Conservation (phyloP, 176 grass and related monocot species). For the Echinochloa phyllopogon region DNA sequence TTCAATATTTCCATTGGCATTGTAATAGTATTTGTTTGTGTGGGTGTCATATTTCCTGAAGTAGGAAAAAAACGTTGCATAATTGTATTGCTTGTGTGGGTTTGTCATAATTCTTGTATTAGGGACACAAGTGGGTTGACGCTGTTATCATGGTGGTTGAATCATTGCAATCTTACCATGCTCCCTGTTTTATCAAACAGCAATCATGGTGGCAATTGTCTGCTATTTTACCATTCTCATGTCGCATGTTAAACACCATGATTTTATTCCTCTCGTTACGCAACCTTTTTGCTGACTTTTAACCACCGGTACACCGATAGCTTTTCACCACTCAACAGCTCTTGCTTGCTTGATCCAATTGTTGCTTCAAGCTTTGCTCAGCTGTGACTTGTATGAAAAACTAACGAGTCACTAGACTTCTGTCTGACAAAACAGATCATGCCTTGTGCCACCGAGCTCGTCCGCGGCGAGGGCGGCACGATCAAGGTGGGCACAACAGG, state of each 20-base stretch:
- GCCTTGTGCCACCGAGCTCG: conserved; percentile 46
- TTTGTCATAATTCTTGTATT: not conserved
- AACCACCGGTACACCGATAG: not conserved
- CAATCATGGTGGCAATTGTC: conserved; percentile 50
- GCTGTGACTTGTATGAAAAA: not conserved
- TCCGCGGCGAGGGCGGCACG: conserved; percentile 43
- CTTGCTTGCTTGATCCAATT: not conserved
- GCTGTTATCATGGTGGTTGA: conserved; percentile 34
- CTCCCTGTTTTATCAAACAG: conserved; percentile 35
- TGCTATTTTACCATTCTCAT: conserved; percentile 31
- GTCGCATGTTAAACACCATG: conserved; percentile 41
- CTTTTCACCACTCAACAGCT: conserved; percentile 23
- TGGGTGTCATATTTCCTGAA: not conserved
- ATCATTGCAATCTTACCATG: conserved; percentile 19
- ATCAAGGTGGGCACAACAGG: conserved; percentile 82
- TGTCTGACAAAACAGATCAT: conserved; percentile 58
- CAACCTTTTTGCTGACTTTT: conserved; percentile 35
- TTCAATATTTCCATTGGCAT: not conserved
- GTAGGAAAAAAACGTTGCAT: not conserved
- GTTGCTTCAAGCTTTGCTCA: conserved; percentile 13
- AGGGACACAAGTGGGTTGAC: conserved; percentile 19
- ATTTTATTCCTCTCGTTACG: conserved; percentile 40
- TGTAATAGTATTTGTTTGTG: not conserved
- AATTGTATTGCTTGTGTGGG: not conserved
- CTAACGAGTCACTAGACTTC: conserved; percentile 21